These are phyloP conservation scores for Fusarium circinatum DNA, from an alignment of 2,329 filamentous ascomycete genomes.

Conservation along the genomic window DNA sequence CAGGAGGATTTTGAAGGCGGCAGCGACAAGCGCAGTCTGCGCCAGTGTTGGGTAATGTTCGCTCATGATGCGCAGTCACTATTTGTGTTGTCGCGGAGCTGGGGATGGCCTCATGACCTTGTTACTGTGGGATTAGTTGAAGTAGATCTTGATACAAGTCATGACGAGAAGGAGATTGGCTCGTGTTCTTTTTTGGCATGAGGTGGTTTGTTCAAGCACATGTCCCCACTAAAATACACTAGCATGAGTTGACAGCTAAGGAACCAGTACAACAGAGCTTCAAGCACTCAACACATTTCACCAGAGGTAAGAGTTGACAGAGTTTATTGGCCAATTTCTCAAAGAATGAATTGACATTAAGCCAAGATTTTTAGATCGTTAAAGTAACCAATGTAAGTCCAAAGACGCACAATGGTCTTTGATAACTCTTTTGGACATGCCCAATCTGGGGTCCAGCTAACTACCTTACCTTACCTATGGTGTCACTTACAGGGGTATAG, in stretches of 20 bases:
- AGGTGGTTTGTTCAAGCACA: background rate
- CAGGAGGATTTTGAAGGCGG: conserved; percentile 89
- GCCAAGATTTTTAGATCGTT: no score
- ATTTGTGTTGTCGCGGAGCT: conserved; percentile 24
- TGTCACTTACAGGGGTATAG: background rate
- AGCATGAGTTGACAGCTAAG: conserved; percentile 5
- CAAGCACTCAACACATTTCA: background rate
- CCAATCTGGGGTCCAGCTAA: background rate
- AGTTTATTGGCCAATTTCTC: no score
- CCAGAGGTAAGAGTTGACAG: no score
- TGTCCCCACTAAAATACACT: conserved; percentile 27
- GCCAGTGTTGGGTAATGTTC: conserved; percentile 86
- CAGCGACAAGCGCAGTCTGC: conserved; percentile 87
- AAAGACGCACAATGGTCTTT: background rate
- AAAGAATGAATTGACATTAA: no score
- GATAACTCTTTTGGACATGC: no score
- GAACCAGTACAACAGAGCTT: background rate
- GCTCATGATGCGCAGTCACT: conserved; percentile 66
- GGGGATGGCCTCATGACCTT: conserved; percentile 41
- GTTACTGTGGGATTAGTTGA: background rate
- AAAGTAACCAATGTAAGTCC: accelerated
- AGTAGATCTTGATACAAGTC: conserved; percentile 9
- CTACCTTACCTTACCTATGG: background rate
- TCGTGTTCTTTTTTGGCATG: conserved; percentile 30
- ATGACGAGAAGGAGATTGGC: conserved; percentile 37